Base-by-base conservation (phyloP, 192 early-diverging fungal species). In the Piromyces finnis region DNA sequence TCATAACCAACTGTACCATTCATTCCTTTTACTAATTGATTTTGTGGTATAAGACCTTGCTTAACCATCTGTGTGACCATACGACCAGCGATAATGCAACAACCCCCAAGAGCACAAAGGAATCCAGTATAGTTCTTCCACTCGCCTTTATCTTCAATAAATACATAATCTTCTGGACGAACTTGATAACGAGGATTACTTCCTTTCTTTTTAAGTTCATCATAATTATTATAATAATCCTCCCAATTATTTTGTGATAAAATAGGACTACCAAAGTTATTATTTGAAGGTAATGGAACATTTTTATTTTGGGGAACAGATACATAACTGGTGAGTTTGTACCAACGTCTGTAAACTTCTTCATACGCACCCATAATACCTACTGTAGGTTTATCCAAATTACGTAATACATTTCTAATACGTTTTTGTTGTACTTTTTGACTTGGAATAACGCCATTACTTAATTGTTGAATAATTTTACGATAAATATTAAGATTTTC, bases 111-210 rank as follows among this genome's bases (percentile, higher is more conserved):
- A 22, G 94, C 91, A 51, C 92, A 92, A 28, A 95, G 86, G 82
- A 95, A 96, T 3, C 94, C 93, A 12, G 93, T 93, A 83, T 93
- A 94, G 80, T 94, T 93, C 78, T 89, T 86, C 92, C 95, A 94
- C 77, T 94, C 92, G 13, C 90, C 83, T 18, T 5, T 85, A 77
- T 89, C 88, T 17, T 88, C 84, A 26, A 79, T 18, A 80, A 78
- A 84, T 17, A 29, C 68, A 83, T 68, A 83, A 15, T 36, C 68
- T 80, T 26, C 83, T 41, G 79, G 28, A 79, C 77, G 29, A 29
- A 83, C 28, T 83, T 84, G 28, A 87, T 82, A 68, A 86, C 87
- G 28, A 85, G 79, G 30, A 79, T 84, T 28, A 84, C 82, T 32
- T 81, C 82, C 16, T 82, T 81, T 78, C 82, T 86, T 68, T n/a